Base-by-base conservation (phyloP, 129 eudicot species). In the Centella asiatica region DNA sequence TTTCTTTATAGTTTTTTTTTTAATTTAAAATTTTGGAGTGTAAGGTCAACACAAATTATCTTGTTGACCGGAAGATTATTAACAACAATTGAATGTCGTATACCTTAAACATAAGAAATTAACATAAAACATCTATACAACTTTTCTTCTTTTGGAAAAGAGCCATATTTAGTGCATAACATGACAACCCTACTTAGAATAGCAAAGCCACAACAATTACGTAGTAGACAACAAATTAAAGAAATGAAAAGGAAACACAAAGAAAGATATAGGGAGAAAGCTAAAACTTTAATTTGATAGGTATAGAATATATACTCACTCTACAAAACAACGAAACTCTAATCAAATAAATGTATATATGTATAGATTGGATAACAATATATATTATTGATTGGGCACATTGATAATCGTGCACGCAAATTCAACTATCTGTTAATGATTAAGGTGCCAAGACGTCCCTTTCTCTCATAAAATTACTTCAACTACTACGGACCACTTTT, bases 401-500 rank as follows among this genome's bases (percentile, higher is more conserved):
- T 59, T 10, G 64, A 36, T 19, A 36, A 59, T 36, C 64, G 64
- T 37, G 64, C 64, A 37, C 64, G 64, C 17, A 37, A 59, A 34
- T 59, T 33, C 64, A 59, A 59, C 47, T n/a, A 22, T 31, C 8
- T 32, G 61, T 56, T 55, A 56, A 56, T 56, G 24, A 28, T 36
- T n/a, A 56, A 17, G 24, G 17, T 56, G 61, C 61, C 44, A 56
- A 56, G 31, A 56, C 44, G 39, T 56, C 40, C 42, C 36, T 56
- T 56, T 56, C 61, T 31, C 26, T 1, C 2, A 54, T 17, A 28
- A 15, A 28, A n/a, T 57, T 32, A 6, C 3, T 57, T 57, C 28
- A 54, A 54, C 24, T 54, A 14, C 20, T 28, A 13, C 42, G 8
- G 19, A 4, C 23, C 3, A 28, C 37, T 15, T 28, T 27, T 26